Evolutionary conservation across 768 basidiomycete species (phyloP).

Genomic region (Hypholoma sublateritium): DNA sequence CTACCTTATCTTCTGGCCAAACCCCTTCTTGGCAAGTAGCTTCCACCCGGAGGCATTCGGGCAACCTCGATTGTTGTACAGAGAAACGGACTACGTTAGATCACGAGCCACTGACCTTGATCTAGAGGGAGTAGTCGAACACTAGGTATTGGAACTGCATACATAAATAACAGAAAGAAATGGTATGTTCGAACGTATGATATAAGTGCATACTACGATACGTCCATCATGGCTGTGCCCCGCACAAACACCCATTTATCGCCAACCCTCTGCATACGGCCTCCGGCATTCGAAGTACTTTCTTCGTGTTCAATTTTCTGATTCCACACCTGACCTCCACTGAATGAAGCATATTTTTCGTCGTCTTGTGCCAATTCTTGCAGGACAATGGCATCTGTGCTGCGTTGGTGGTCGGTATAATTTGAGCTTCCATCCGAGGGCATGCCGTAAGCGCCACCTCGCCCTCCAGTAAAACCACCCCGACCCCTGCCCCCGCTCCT

Average conservation of each 20-base stretch:
- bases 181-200: conserved; percentile 16
- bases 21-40: conserved; percentile 46
- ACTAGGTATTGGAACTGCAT: conserved; percentile 39
- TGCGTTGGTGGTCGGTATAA: conserved; percentile 29
- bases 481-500: conserved; percentile 34
- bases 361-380: conserved; percentile 32
- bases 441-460: conserved; percentile 42
- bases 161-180: conserved; percentile 22
- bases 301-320: conserved; percentile 13
- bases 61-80: conserved; percentile 45
- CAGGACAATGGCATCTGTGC: conserved; percentile 60
- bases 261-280: conserved; percentile 67
- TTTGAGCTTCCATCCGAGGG: conserved; percentile 30
- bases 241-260: conserved; percentile 75
- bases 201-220: conserved; percentile 25
- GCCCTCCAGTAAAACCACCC: conserved; percentile 34
- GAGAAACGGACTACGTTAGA: conserved; percentile 19
- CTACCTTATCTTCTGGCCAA: conserved; percentile 68
- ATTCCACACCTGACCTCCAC: conserved; percentile 6
- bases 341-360: conserved; percentile 2
- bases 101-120: conserved; percentile 42
- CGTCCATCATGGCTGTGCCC: conserved; percentile 30
- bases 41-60: conserved; percentile 30
- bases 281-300: conserved; percentile 22
- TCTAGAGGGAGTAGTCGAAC: conserved; percentile 42